Percentiles rank a stretch among this genome's conserved stretches.
phyloP scores from a whole-genome alignment of 2,329 filamentous ascomycete species.

The Pseudocercospora fijiensis region DNA sequence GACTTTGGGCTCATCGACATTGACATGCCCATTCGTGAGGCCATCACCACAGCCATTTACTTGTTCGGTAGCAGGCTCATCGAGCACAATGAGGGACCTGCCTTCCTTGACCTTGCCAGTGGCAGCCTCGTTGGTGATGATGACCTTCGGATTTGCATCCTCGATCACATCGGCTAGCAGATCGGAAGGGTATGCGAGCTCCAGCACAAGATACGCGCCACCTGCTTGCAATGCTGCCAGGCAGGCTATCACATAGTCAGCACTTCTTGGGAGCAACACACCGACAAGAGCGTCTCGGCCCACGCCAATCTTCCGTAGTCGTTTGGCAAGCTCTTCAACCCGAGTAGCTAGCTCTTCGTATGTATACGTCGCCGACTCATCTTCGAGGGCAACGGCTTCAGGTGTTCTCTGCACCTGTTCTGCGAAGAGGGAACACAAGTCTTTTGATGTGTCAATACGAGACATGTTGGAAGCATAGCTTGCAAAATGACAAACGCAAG shows the following conservation, averaged over 20 bases:
- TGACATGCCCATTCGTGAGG: conserved; percentile 35
- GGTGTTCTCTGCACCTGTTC: conserved; percentile 68
- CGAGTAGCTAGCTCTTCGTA: conserved; percentile 70
- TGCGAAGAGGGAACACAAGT: conserved; percentile 69
- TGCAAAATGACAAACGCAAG: neutral
- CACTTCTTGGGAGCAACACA: conserved; percentile 71
- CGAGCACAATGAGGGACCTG: conserved; percentile 64
- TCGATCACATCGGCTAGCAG: conserved; percentile 74
- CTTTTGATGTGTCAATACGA: conserved; percentile 68
- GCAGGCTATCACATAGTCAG: conserved; percentile 76
- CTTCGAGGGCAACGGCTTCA: conserved; percentile 68
- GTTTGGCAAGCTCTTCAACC: conserved; percentile 63
- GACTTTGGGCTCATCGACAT: neutral
- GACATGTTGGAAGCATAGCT: conserved; percentile 52
- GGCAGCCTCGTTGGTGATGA: conserved; percentile 67
- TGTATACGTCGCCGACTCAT: conserved; percentile 65
- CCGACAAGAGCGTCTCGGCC: conserved; percentile 72
- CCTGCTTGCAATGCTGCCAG: conserved; percentile 75
- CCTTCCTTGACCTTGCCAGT: conserved; percentile 63
- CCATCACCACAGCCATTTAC: conserved; percentile 39
- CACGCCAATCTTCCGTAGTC: conserved; percentile 66
- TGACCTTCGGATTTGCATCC: conserved; percentile 68
- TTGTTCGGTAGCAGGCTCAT: conserved; percentile 45
- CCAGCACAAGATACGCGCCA: conserved; percentile 76
- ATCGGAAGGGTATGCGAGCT: conserved; percentile 73